Evolutionary conservation across 345 rosid genomes (phyloP), one percentile per base, ranked within the genome.

Genomic region (Punica granatum): DNA sequence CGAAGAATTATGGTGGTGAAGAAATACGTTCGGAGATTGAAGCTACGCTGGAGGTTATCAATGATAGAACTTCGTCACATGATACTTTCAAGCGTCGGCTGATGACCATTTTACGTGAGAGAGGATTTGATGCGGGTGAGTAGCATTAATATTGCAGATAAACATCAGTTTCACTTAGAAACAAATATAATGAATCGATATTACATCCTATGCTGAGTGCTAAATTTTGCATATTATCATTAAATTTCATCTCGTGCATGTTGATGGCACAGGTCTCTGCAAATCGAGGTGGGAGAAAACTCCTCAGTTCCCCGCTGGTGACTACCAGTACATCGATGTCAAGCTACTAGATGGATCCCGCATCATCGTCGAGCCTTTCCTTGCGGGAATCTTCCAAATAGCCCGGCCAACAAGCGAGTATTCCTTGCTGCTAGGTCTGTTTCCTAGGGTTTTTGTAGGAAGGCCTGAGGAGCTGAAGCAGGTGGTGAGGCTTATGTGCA

Each of bases 51-150:
- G 65, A 19, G 30, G 25, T 70, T 44, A 21, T 76, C 1, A 75
- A 71, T n/a, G 84, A 75, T 8, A 74, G 41, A 6, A 23, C 36
- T 32, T 51, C 76, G 1, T 63, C 79, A 15, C 39, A 7, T 4
- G 44, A 14, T 21, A 77, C 61, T 9, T 77, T 75, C 44, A 80
- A 85, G 63, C 86, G 91, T 1, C 73, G 67, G 25, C 67, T 88
- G 51, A 84, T 94, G 95, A 68, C 78, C 26, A 72, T 31, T 74
- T 71, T 91, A 51, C 86, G 88, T 16, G 73, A 74, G 63, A 75
- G 60, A n/a, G 99, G 90, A 58, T 81, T 84, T 23, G 97, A 91
- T 74, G 92, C 96, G 15, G 97, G 99, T 92, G 58, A 66, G 83
- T 79, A 3, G 34, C 19, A 44, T 2, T 44, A 44, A 18, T 44